A percentile compares a stretch with the other conserved stretches of the same genome.
These are phyloP conservation scores for Camelina laxa DNA, from an alignment of 345 rosid species.

Conservation along the genomic window DNA sequence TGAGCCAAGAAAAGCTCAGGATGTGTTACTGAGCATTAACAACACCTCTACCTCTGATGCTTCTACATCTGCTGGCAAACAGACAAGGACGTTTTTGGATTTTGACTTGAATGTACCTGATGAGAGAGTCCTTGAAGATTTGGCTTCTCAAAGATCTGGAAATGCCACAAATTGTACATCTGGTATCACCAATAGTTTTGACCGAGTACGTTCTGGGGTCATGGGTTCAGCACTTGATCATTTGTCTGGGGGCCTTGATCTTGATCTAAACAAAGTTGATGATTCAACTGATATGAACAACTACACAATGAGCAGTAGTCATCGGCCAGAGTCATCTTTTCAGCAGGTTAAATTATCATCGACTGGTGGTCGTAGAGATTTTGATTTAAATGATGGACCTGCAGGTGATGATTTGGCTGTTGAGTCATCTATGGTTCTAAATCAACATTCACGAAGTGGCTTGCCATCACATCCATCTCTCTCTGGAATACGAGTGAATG, in stretches of 20 bases:
- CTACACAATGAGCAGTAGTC: conserved; percentile 45
- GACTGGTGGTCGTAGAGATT: conserved; percentile 56
- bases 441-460: conserved; percentile 51
- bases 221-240: conserved; percentile 20
- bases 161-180: conserved; percentile 36
- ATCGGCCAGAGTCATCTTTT: conserved; percentile 48
- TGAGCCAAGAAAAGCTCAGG: conserved; percentile 72
- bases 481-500: conserved; percentile 56
- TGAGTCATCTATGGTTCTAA: conserved; percentile 53
- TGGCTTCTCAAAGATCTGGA: conserved; percentile 51
- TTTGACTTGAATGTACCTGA: conserved; percentile 87
- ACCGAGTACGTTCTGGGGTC: background rate
- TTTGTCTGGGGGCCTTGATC: conserved; percentile 72
- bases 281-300: conserved; percentile 58
- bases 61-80: conserved; percentile 46
- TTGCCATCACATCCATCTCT: conserved; percentile 55
- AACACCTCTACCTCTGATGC: conserved; percentile 46
- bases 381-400: conserved; percentile 93
- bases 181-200: background rate
- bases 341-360: conserved; percentile 43
- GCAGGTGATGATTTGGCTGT: conserved; percentile 55
- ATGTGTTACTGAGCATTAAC: conserved; percentile 47
- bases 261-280: conserved; percentile 81
- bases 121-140: conserved; percentile 79
- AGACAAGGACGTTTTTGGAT: conserved; percentile 60